These are phyloP conservation scores for Candida albicans DNA, from an alignment of 1,139 yeast species.

Conservation along the genomic window DNA sequence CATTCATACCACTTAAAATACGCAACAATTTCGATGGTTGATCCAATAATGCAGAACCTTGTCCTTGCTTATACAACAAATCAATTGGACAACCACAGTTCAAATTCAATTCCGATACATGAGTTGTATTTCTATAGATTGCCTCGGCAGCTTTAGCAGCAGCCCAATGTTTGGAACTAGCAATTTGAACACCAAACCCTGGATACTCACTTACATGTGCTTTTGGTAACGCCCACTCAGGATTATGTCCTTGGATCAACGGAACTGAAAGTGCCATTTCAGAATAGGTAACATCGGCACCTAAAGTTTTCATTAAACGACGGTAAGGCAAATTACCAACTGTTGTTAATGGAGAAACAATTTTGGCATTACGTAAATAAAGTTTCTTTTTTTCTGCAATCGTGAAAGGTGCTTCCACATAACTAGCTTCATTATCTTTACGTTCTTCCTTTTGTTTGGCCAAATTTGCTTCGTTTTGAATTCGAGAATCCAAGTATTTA, in stretches of 20 bases:
- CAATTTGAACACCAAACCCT: constrained; percentile 92
- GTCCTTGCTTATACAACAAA: constrained; percentile 85
- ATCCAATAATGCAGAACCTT: constrained; percentile 92
- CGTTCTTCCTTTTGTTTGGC: constrained; percentile 32
- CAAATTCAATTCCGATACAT: constrained; percentile 77
- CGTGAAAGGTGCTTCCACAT: constrained; percentile 74
- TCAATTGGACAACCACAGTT: constrained; percentile 99
- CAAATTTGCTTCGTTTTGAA: constrained; percentile 37
- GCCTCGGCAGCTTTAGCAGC: constrained; percentile 90
- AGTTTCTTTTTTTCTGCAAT: constrained; percentile 79
- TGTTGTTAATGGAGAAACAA: constrained; percentile 93
- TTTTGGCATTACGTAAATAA: constrained; percentile 70
- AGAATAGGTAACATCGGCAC: constrained; percentile 90
- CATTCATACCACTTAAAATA: constrained; percentile 85
- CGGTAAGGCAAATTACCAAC: constrained; percentile 97
- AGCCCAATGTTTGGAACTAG: constrained; percentile 90
- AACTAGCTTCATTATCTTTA: constrained; percentile 41
- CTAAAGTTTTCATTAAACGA: constrained; percentile 84
- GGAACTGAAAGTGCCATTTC: constrained; percentile 95
- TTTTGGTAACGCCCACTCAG: constrained; percentile 97
- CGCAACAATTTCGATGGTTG: constrained; percentile 80
- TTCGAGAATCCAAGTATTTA: constrained; percentile 53
- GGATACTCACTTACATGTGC: constrained; percentile 82
- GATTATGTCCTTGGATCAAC: constrained; percentile 80
- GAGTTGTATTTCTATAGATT: constrained; percentile 52